Conservation (phyloP, 2,329 filamentous ascomycete species). For the Colletotrichum sp. region DNA sequence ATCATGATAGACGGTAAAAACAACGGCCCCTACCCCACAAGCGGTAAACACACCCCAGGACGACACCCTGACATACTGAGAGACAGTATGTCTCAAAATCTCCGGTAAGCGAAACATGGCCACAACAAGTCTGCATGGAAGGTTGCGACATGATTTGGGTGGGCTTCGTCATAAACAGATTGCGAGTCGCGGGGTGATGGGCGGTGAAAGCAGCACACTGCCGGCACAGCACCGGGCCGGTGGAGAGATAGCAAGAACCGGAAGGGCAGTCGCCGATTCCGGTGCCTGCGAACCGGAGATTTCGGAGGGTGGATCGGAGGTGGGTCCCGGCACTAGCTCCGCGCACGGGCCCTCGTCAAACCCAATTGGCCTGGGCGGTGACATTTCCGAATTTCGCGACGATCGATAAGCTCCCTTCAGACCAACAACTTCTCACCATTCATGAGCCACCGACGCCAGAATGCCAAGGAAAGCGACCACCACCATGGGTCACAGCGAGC, state of each 20-base stretch:
- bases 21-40: background rate
- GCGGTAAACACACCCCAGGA: background rate
- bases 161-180: background rate
- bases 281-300: background rate
- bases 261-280: background rate
- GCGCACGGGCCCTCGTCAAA: background rate
- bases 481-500: background rate
- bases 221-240: background rate
- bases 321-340: background rate
- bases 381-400: background rate
- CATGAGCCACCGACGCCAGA: background rate
- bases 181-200: background rate
- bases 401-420: background rate
- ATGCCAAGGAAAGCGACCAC: background rate
- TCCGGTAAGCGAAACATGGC: background rate
- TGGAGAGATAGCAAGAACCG: background rate
- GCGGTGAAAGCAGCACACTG: background rate
- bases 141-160: background rate
- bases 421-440: background rate
- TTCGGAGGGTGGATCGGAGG: background rate
- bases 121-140: background rate
- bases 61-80: background rate
- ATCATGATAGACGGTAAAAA: background rate
- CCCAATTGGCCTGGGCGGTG: background rate
- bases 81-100: background rate